phyloP scores from a whole-genome alignment of 805 yeast species.

The Nakazawaea laoshanensis region DNA sequence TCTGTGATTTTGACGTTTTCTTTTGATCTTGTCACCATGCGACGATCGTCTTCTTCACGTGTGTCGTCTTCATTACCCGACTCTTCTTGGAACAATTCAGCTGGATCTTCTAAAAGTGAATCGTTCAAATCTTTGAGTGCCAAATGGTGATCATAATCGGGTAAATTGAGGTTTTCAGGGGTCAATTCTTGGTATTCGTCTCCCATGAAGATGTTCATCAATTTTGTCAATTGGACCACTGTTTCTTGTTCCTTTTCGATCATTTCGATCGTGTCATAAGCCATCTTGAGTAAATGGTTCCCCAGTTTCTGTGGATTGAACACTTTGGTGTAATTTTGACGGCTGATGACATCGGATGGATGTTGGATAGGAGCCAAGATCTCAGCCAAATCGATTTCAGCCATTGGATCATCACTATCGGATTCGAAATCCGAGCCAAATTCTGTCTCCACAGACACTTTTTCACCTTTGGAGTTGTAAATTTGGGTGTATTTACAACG shows the following conservation, averaged over 20 bases:
- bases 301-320: conserved; percentile 37
- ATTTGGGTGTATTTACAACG: too few relatives aligned
- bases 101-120: conserved; percentile 14
- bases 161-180: conserved; percentile 57
- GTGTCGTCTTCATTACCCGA: conserved; percentile 13
- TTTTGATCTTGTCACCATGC: conserved; percentile 6
- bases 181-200: conserved; percentile 69
- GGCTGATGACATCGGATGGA: conserved; percentile 70
- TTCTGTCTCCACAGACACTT: too few relatives aligned
- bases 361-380: conserved; percentile 72
- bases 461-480: too few relatives aligned
- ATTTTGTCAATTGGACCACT: conserved; percentile 59
- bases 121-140: conserved; percentile 17
- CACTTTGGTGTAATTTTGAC: conserved; percentile 60
- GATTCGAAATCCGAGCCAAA: conserved; percentile 15
- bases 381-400: conserved; percentile 42
- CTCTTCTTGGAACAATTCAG: conserved; percentile 14
- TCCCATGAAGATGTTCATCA: conserved; percentile 76
- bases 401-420: conserved; percentile 26
- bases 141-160: conserved; percentile 62
- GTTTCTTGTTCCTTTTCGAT: conserved; percentile 78
- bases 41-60: conserved; percentile 7
- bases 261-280: conserved; percentile 64
- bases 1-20: conserved; percentile 25
- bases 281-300: conserved; percentile 47